Evolutionary conservation across 768 basidiomycete genomes (phyloP).

Genomic region (Lactarius deliciosus): DNA sequence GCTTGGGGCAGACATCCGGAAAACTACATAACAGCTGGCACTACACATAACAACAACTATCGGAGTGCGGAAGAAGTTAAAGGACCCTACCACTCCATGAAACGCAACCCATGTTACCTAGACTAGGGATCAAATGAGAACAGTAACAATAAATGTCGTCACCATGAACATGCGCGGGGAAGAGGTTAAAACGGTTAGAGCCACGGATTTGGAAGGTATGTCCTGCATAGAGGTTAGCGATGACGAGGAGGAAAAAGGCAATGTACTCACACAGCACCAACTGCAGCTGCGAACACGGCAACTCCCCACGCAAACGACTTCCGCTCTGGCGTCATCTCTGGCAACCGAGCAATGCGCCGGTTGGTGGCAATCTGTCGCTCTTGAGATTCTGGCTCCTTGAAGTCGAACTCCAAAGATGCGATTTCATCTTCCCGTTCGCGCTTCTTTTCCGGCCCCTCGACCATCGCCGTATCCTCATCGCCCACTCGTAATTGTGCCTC

Average conservation of each 20-base stretch:
- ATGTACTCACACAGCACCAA: conserved; percentile 74
- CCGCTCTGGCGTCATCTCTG: conserved; percentile 57
- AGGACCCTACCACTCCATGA: conserved; percentile 1
- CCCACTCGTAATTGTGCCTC: conserved; percentile 37
- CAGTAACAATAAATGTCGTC: conserved; percentile 14
- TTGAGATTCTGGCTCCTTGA: conserved; percentile 64
- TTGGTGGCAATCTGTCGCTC: conserved; percentile 63
- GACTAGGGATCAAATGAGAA: conserved; percentile 15
- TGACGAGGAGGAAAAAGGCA: conserved; percentile 4
- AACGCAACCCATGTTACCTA: conserved; percentile 13
- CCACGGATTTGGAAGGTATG: conserved; percentile 57
- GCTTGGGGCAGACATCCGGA: conserved; percentile 5
- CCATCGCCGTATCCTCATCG: conserved; percentile 29
- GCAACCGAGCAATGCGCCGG: conserved; percentile 55
- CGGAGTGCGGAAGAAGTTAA: background rate
- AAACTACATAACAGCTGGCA: conserved; percentile 15
- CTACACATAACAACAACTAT: conserved; percentile 10
- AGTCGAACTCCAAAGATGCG: conserved; percentile 53
- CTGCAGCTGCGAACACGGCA: conserved; percentile 78
- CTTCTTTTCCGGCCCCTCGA: conserved; percentile 37
- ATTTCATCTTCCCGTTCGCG: conserved; percentile 58
- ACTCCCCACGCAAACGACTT: conserved; percentile 83
- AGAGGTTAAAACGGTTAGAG: conserved; percentile 52
- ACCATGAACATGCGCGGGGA: conserved; percentile 1
- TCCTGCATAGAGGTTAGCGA: conserved; percentile 37